Conservation (phyloP, 192 early-diverging fungal species). For the Backusella circina region DNA sequence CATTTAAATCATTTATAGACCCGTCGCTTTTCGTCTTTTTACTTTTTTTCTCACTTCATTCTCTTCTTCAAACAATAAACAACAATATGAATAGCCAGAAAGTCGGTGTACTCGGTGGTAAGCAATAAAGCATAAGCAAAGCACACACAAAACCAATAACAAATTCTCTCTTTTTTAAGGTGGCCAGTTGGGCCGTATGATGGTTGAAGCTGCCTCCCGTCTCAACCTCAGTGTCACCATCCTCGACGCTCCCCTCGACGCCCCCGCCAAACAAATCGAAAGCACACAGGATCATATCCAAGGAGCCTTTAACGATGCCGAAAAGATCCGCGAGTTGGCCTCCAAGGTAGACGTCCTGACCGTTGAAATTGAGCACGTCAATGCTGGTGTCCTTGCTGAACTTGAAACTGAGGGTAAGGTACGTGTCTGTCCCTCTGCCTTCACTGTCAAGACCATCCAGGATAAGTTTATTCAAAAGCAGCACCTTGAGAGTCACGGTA, state of each 20-base stretch:
- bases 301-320: conserved; percentile 82
- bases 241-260: conserved; percentile 72
- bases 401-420: conserved; percentile 51
- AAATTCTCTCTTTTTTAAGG: conserved; percentile 60
- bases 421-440: conserved; percentile 77
- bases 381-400: conserved; percentile 59
- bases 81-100: conserved; percentile 43
- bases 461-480: conserved; percentile 95
- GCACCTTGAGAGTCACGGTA: conserved; percentile 58
- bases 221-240: conserved; percentile 82
- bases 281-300: conserved; percentile 62
- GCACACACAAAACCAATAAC: conserved; percentile 7
- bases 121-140: neutral
- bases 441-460: conserved; percentile 87
- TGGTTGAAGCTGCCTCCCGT: conserved; percentile 91
- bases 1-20: neutral
- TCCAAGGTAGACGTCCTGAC: conserved; percentile 78
- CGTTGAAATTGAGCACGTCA: conserved; percentile 98
- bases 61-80: neutral
- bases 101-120: conserved; percentile 56
- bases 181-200: conserved; percentile 99
- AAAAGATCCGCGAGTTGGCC: conserved; percentile 76
- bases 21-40: neutral
- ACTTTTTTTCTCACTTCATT: neutral
- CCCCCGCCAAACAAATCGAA: conserved; percentile 87